Percentiles rank a stretch among this genome's conserved stretches.
Evolutionary conservation across 2,329 filamentous ascomycete genomes (phyloP).

Genomic region (Aspergillus viridinutans): DNA sequence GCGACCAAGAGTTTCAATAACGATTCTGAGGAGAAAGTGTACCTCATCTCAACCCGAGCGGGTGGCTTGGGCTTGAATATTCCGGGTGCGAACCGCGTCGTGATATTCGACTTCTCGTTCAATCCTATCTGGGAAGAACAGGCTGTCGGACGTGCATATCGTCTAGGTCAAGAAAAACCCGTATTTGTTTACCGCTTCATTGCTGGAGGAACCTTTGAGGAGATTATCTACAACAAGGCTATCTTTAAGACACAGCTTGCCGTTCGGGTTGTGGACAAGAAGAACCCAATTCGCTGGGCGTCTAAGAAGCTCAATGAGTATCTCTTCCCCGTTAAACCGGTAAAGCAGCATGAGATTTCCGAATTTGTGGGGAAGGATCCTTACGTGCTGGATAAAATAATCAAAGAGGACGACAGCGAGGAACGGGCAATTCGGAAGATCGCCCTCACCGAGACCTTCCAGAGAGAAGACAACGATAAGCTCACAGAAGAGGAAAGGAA

Average conservation of each 20-base stretch:
- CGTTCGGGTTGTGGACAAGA: conserved; percentile 76
- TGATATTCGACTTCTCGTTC: conserved; percentile 80
- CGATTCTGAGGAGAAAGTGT: conserved; percentile 51
- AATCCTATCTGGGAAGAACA: conserved; percentile 81
- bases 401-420: conserved; percentile 18
- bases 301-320: conserved; percentile 52
- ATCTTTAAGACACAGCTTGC: conserved; percentile 81
- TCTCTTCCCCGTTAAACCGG: conserved; percentile 55
- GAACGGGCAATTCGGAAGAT: conserved; percentile 43
- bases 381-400: conserved; percentile 56
- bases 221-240: conserved; percentile 65
- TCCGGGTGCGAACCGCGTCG: conserved; percentile 74
- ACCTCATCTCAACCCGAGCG: conserved; percentile 77
- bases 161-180: conserved; percentile 73
- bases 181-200: conserved; percentile 84
- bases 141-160: conserved; percentile 80
- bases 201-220: conserved; percentile 74
- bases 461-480: conserved; percentile 62
- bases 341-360: conserved; percentile 50
- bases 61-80: conserved; percentile 84
- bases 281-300: conserved; percentile 66
- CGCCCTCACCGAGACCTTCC: conserved; percentile 67
- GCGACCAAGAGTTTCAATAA: conserved; percentile 67
- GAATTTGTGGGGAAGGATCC: conserved; percentile 57
- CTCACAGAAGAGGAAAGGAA: conserved; percentile 59